A percentile compares a stretch with the other conserved stretches of the same genome.
phyloP scores from a whole-genome alignment of 331 rosid genomes.

The Malus hybrid region DNA sequence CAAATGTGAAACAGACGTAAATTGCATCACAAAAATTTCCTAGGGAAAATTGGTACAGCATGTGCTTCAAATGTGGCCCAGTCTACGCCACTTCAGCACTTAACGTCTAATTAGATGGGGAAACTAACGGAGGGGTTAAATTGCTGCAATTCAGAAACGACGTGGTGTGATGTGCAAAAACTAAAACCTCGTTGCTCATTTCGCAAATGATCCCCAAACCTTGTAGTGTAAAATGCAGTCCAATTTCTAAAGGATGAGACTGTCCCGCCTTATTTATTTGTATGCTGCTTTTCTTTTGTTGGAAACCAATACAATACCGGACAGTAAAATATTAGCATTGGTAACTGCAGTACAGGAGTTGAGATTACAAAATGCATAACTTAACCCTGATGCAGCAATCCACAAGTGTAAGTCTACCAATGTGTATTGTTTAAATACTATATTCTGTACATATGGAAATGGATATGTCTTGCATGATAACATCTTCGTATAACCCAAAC shows the following conservation, averaged over 20 bases:
- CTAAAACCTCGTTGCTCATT: too few species aligned
- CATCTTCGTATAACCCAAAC: neutral
- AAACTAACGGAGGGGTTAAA: too few species aligned
- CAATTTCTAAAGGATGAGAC: neutral
- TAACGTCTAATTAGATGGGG: too few species aligned
- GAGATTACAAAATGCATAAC: neutral
- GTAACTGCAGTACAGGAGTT: neutral
- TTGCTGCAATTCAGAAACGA: too few species aligned
- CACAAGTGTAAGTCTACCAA: neutral
- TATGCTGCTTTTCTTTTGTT: neutral
- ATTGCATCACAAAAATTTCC: neutral
- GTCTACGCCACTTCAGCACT: too few species aligned
- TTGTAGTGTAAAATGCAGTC: too few species aligned
- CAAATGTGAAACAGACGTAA: neutral
- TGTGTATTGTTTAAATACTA: neutral
- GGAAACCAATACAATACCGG: neutral
- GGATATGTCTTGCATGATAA: neutral
- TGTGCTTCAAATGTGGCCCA: too few species aligned
- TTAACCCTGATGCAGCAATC: neutral
- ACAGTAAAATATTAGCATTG: too few species aligned
- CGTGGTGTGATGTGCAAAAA: too few species aligned
- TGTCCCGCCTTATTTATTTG: neutral
- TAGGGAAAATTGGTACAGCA: neutral
- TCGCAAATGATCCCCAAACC: too few species aligned
- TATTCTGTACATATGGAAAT: neutral